Conservation (phyloP, 2,329 filamentous ascomycete species). For the Paracoccidioides brasiliensis region DNA sequence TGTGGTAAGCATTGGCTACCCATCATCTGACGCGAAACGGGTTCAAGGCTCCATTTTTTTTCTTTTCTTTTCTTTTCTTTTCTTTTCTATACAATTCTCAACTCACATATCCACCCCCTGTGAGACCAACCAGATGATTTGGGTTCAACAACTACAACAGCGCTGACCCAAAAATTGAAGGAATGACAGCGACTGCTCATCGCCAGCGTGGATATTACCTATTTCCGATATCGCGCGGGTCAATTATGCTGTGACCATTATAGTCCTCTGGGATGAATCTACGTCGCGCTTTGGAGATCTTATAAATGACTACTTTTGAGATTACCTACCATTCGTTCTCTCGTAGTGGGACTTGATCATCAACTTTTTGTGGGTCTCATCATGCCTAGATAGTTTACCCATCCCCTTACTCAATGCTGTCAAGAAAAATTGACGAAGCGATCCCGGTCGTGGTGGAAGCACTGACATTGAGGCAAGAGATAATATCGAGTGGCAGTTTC, state of each 20-base stretch:
- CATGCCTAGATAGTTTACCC: too few relatives aligned
- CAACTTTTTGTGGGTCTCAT: too few relatives aligned
- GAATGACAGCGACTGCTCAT: background rate
- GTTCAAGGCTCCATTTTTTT: background rate
- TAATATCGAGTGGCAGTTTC: background rate
- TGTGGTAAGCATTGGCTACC: background rate
- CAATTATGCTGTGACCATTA: background rate
- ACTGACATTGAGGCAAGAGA: background rate
- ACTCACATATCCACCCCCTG: background rate
- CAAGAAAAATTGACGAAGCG: background rate
- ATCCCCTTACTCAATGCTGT: too few relatives aligned
- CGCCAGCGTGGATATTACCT: too few relatives aligned
- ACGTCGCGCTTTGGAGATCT: background rate
- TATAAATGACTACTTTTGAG: too few relatives aligned
- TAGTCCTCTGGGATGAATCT: background rate
- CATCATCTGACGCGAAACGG: background rate
- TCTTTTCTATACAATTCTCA: background rate
- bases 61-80: background rate
- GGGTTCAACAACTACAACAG: too few relatives aligned
- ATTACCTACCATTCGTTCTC: too few relatives aligned
- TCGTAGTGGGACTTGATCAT: too few relatives aligned
- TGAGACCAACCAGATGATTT: background rate
- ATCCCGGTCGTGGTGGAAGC: background rate
- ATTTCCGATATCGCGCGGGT: background rate
- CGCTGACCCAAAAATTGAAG: background rate